phyloP scores from a whole-genome alignment of 306 rosid species.

The Geum urbanum region DNA sequence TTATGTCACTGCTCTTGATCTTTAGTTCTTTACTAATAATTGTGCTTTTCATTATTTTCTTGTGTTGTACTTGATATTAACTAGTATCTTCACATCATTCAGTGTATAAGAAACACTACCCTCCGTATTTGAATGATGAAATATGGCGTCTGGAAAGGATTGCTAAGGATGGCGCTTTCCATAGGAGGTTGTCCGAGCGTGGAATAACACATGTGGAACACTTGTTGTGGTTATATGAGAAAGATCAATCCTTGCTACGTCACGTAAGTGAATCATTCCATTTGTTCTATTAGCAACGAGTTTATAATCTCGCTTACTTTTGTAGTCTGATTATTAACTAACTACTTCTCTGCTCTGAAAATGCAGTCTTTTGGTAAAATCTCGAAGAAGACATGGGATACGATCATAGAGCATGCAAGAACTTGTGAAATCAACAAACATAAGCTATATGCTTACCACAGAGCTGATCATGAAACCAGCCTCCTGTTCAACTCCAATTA shows the following conservation, averaged over 20 bases:
- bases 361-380: slow-evolving; percentile 44
- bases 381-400: slow-evolving; percentile 34
- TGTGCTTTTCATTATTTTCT: slow-evolving; percentile 5
- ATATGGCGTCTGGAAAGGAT: slow-evolving; percentile 63
- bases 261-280: slow-evolving; percentile 28
- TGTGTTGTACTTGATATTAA: background rate
- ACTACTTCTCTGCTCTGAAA: slow-evolving; percentile 3
- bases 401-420: slow-evolving; percentile 48
- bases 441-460: background rate
- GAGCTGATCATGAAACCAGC: background rate
- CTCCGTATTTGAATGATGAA: slow-evolving; percentile 50
- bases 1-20: background rate
- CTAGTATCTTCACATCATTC: slow-evolving; percentile 15
- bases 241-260: slow-evolving; percentile 25
- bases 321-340: background rate
- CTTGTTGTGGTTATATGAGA: slow-evolving; percentile 32
- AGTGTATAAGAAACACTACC: slow-evolving; percentile 56
- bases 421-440: slow-evolving; percentile 35
- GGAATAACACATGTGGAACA: slow-evolving; percentile 43
- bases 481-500: slow-evolving; percentile 9
- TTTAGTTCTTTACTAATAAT: background rate
- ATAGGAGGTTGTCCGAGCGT: slow-evolving; percentile 15
- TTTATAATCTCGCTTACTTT: background rate
- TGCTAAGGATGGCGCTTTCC: slow-evolving; percentile 38
- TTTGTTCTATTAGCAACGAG: background rate